phyloP scores from a whole-genome alignment of 768 basidiomycete species.

The Dacryopinax spathularia region DNA sequence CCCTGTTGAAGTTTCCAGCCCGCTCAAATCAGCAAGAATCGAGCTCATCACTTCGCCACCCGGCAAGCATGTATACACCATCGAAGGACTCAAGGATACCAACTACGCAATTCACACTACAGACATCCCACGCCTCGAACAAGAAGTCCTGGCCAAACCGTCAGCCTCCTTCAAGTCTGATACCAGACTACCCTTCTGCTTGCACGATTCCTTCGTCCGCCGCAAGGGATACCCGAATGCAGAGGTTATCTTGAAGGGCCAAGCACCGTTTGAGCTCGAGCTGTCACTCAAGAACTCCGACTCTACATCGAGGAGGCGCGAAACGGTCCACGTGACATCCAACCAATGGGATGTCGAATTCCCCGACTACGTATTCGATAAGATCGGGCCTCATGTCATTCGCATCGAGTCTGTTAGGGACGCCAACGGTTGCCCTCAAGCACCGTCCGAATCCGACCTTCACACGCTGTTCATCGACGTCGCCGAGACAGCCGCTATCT shows the following conservation, averaged over 20 bases:
- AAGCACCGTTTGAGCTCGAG: conserved; percentile 69
- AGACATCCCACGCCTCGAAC: conserved; percentile 63
- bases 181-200: conserved; percentile 56
- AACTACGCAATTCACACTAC: conserved; percentile 61
- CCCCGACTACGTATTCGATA: conserved; percentile 59
- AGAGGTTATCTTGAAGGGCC: conserved; percentile 55
- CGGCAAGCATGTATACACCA: conserved; percentile 77
- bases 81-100: conserved; percentile 74
- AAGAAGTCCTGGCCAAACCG: conserved; percentile 69
- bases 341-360: conserved; percentile 54
- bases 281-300: conserved; percentile 65
- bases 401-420: conserved; percentile 67
- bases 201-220: conserved; percentile 46
- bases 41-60: conserved; percentile 63
- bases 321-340: conserved; percentile 37
- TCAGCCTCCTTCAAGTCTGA: conserved; percentile 61
- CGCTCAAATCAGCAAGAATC: conserved; percentile 64
- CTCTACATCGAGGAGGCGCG: conserved; percentile 46
- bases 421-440: conserved; percentile 67
- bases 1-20: conserved; percentile 44
- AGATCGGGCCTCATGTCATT: conserved; percentile 69
- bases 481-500: conserved; percentile 88
- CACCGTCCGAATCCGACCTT: conserved; percentile 43
- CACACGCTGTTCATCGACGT: conserved; percentile 76
- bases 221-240: conserved; percentile 30